Conservation (phyloP, 768 basidiomycete species). For the Russula olivacea region DNA sequence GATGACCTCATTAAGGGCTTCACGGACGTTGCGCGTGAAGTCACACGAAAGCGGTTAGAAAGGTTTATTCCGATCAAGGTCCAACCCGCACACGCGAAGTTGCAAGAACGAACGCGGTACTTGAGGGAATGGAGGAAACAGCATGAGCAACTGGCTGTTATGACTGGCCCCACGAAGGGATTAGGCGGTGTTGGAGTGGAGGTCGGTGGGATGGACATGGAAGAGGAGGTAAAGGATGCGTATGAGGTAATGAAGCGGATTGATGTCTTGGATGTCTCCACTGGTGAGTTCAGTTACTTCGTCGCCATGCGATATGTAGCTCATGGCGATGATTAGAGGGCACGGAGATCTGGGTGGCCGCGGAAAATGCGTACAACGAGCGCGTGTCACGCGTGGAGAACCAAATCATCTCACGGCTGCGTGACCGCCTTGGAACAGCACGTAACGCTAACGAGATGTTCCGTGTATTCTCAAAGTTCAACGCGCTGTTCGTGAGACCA, state of each 20-base stretch:
- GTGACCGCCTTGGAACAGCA: constrained; percentile 90
- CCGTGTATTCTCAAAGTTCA: constrained; percentile 97
- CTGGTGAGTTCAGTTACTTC: constrained; percentile 47
- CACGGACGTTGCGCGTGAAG: constrained; percentile 73
- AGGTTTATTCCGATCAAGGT: constrained; percentile 98
- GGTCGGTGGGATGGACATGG: constrained; percentile 93
- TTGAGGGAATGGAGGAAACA: constrained; percentile 91
- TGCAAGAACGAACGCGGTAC: constrained; percentile 84
- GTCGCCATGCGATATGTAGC: neutral
- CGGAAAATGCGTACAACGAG: constrained; percentile 97
- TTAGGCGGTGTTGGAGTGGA: constrained; percentile 67
- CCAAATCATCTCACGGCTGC: constrained; percentile 90
- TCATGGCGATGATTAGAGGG: constrained; percentile 54
- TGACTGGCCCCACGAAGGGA: constrained; percentile 93
- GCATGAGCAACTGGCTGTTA: constrained; percentile 94
- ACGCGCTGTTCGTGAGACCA: constrained; percentile 90
- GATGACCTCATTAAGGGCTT: constrained; percentile 63
- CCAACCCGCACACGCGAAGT: constrained; percentile 79
- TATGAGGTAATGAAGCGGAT: constrained; percentile 98
- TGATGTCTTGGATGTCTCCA: constrained; percentile 90
- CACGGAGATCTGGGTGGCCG: constrained; percentile 95
- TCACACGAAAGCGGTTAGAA: constrained; percentile 82
- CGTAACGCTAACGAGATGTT: constrained; percentile 99
- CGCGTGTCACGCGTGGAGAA: constrained; percentile 96
- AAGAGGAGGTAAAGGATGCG: constrained; percentile 92